Evolutionary conservation across 192 early-diverging fungal genomes (phyloP), one percentile per base, ranked within the genome.

Genomic region (Linnemannia elongata): DNA sequence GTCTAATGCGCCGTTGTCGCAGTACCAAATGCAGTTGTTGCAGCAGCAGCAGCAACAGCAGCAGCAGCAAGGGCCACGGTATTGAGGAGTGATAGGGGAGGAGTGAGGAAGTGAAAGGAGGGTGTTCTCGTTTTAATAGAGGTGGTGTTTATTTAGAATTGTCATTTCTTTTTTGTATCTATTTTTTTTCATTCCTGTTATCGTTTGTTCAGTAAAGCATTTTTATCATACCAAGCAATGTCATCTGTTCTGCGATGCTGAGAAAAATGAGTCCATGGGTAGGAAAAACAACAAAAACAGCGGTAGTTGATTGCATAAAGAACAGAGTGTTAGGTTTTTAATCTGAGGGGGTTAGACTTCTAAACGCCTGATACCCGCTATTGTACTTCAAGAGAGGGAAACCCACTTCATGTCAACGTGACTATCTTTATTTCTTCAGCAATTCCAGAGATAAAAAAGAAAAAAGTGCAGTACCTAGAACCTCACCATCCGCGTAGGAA

Each of bases 21-120:
- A 82, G 35, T 82, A 82, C 52, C 75, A 82, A 68, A 76, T 76
- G 81, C 75, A 82, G 47, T 70, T 76, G 75, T 52, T 76, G 66
- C 38, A 63, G 5, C 72, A 79, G 30, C 74, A 86, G 27, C 78
- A 87, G 7, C 76, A 81, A 22, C 75, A 71, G 68, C 79, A 86
- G 39, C 45, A 41, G 49, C 45, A 41, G 24, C 47, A 45, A 22
- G 45, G 57, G 17, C 78, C 41, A 30, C 73, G 35, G 47, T 47
- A 52, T 36, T 22, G 33, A 55, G 7, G 47, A 75, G 24, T 8
- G 49, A 22, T 30, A 7, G 36, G 49, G 20, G 30, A 75, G 33
- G 15, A n/a, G n/a, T 13, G 35, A 75, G 7, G 10, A 15, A 75
- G 33, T n/a, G 27, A 54, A 54, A 42, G 8, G 30, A 24, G 49